Evolutionary conservation across 352 stramenopile genomes (phyloP).

Genomic region (Blastocystis sp.): DNA sequence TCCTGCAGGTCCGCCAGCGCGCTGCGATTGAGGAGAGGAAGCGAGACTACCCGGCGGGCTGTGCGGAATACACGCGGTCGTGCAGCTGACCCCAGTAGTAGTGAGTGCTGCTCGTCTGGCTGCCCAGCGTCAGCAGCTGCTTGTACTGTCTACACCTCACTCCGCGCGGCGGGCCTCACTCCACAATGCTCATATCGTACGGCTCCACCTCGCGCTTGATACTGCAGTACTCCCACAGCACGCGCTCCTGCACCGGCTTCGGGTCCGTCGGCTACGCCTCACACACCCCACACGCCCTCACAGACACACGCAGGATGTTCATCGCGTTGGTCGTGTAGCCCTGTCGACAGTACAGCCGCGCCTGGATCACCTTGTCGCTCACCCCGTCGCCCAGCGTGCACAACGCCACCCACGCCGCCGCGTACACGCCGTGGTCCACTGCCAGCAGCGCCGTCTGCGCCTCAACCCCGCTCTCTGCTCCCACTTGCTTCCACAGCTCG

Average conservation of each 20-base stretch:
- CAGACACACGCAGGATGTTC: constrained; percentile 8
- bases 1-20: constrained; percentile 2
- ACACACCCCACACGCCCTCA: background rate
- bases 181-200: constrained; percentile 35
- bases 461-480: background rate
- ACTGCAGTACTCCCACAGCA: constrained; percentile 4
- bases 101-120: background rate
- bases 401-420: constrained; percentile 39
- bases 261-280: background rate
- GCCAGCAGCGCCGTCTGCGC: constrained; percentile 9
- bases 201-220: constrained; percentile 48
- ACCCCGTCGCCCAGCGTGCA: background rate
- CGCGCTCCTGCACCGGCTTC: background rate
- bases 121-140: constrained; percentile 1
- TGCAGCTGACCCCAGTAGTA: constrained; percentile 39
- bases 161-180: background rate
- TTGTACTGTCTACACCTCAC: constrained; percentile 12
- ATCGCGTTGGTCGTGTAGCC: constrained; percentile 55
- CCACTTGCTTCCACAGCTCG: constrained; percentile 4
- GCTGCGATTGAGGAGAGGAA: background rate
- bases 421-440: background rate
- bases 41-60: constrained; percentile 12
- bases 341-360: constrained; percentile 19
- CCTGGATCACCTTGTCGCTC: constrained; percentile 14
- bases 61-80: background rate